These are phyloP conservation scores for Fusarium kyushuense DNA, from an alignment of 2,329 filamentous ascomycete species.

Conservation along the genomic window DNA sequence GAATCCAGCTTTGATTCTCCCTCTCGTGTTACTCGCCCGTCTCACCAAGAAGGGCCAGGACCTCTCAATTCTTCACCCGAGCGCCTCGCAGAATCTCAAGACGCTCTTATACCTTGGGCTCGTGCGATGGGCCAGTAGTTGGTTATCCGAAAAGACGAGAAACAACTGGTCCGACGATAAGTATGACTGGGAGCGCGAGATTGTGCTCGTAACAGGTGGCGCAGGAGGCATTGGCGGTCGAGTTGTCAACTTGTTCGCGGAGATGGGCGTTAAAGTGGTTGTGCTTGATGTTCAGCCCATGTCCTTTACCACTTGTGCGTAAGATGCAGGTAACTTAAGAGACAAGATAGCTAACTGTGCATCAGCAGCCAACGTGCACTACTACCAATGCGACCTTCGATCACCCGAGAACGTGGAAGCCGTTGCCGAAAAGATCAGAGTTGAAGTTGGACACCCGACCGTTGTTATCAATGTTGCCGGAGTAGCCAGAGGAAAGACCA, in stretches of 20 bases:
- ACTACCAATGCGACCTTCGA: constrained; percentile 78
- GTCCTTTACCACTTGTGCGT: constrained; percentile 64
- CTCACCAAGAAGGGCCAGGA: constrained; percentile 72
- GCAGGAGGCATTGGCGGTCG: constrained; percentile 78
- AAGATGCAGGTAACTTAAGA: neutral
- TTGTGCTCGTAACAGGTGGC: constrained; percentile 81
- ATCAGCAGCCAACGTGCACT: constrained; percentile 66
- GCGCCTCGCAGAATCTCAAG: constrained; percentile 62
- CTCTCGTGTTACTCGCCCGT: constrained; percentile 71
- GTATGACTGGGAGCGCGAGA: constrained; percentile 76
- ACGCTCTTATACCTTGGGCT: constrained; percentile 51
- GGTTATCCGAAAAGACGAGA: constrained; percentile 51
- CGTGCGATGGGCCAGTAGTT: constrained; percentile 46
- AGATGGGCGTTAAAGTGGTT: constrained; percentile 73
- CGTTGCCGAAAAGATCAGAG: constrained; percentile 65
- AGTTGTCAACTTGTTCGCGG: constrained; percentile 74
- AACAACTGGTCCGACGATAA: constrained; percentile 55
- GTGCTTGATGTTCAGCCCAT: constrained; percentile 77
- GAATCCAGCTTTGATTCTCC: constrained; percentile 73
- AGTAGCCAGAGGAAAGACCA: constrained; percentile 69
- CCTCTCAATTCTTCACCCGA: constrained; percentile 65
- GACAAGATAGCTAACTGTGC: constrained; percentile 17
- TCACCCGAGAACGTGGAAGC: constrained; percentile 64
- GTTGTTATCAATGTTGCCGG: constrained; percentile 81
- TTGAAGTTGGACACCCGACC: constrained; percentile 71